These are phyloP conservation scores for Penstemon eatonii DNA, from an alignment of 257 asterid species.

Conservation along the genomic window DNA sequence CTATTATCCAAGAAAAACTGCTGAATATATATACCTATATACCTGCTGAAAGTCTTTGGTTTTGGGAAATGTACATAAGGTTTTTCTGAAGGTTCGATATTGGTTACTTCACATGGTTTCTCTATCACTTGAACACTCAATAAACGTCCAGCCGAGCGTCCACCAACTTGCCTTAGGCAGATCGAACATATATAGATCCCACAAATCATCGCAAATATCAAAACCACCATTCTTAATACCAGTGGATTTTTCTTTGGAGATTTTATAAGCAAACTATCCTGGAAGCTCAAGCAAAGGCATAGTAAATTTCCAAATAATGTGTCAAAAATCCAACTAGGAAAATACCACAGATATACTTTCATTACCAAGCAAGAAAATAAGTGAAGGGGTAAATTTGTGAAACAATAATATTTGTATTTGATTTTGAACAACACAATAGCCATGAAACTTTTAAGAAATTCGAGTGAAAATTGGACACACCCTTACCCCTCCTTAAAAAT, in stretches of 20 bases:
- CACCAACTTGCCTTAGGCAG: constrained; percentile 62
- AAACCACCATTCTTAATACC: constrained; percentile 58
- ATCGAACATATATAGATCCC: constrained; percentile 74
- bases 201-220: constrained; percentile 66
- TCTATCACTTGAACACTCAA: constrained; percentile 36
- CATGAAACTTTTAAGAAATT: too few species aligned
- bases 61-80: constrained; percentile 77
- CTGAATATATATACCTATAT: not conserved
- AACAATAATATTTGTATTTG: too few species aligned
- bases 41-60: constrained; percentile 78
- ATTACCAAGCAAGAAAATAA: too few species aligned
- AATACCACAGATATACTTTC: too few species aligned
- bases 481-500: too few species aligned
- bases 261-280: constrained; percentile 65
- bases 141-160: constrained; percentile 32
- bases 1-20: not conserved
- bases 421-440: too few species aligned
- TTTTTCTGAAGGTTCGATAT: constrained; percentile 49
- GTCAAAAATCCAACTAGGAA: too few species aligned
- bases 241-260: constrained; percentile 76
- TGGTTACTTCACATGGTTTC: constrained; percentile 37
- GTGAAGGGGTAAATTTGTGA: too few species aligned
- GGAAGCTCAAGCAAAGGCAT: constrained; percentile 7
- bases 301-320: too few species aligned
- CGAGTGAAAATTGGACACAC: too few species aligned